These are phyloP conservation scores for Fusarium nygamai DNA, from an alignment of 2,329 filamentous ascomycete species.

Conservation along the genomic window DNA sequence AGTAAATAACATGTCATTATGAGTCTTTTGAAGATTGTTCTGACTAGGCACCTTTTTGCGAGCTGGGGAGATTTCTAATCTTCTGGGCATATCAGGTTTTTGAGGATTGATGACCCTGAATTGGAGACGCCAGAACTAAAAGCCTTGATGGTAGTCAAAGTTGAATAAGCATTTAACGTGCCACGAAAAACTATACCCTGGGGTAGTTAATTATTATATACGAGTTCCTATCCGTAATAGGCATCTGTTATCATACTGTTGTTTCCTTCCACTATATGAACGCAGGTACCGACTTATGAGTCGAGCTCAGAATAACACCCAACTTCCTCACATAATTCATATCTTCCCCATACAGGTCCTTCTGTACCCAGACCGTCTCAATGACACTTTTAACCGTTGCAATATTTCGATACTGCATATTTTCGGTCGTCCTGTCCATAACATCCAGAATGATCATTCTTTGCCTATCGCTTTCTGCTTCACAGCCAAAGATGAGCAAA, in stretches of 20 bases:
- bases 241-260: not conserved
- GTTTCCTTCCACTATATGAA: not conserved
- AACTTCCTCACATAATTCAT: slow-evolving; percentile 20
- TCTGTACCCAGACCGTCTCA: slow-evolving; percentile 48
- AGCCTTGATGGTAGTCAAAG: too few species aligned
- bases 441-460: slow-evolving; percentile 34
- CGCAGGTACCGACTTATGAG: slow-evolving; percentile 8
- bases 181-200: too few species aligned
- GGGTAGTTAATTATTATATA: too few species aligned
- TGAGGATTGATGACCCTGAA: not conserved
- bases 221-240: too few species aligned
- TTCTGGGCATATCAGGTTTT: fast-evolving
- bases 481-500: slow-evolving; percentile 38
- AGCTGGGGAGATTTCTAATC: not conserved
- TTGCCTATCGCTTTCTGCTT: slow-evolving; percentile 37
- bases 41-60: not conserved
- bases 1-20: too few species aligned
- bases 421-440: slow-evolving; percentile 39
- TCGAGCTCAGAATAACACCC: slow-evolving; percentile 24
- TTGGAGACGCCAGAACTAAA: not conserved
- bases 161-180: too few species aligned
- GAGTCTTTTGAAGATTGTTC: too few species aligned
- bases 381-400: slow-evolving; percentile 37
- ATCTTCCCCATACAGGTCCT: slow-evolving; percentile 40
- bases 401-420: slow-evolving; percentile 30